These are phyloP conservation scores for Phialophora verrucosa DNA, from an alignment of 2,329 filamentous ascomycete genomes.

Conservation along the genomic window DNA sequence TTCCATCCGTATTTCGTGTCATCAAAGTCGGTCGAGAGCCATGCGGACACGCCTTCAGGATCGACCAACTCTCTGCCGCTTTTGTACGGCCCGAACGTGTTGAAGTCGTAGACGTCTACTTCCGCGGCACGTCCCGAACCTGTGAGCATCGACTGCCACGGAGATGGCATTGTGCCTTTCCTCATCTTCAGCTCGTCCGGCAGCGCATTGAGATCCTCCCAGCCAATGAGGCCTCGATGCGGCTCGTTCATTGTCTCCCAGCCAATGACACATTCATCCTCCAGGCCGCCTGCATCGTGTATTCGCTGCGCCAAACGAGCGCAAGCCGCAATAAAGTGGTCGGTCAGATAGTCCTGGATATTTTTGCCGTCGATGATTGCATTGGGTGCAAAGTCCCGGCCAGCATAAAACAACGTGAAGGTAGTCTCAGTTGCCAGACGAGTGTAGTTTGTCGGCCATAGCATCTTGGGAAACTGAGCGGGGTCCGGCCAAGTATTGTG, in stretches of 20 bases:
- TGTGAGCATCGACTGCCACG: slow-evolving; percentile 90
- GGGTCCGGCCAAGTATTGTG: slow-evolving; percentile 92
- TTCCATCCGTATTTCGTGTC: slow-evolving; percentile 90
- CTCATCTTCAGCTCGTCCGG: slow-evolving; percentile 88
- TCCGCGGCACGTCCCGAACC: slow-evolving; percentile 92
- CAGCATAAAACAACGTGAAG: slow-evolving; percentile 92
- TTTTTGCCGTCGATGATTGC: slow-evolving; percentile 94
- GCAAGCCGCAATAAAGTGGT: slow-evolving; percentile 81
- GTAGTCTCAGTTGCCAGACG: slow-evolving; percentile 85
- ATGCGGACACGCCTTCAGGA: slow-evolving; percentile 81
- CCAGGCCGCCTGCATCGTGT: slow-evolving; percentile 85
- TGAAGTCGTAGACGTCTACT: slow-evolving; percentile 91
- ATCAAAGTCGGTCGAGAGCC: slow-evolving; percentile 82
- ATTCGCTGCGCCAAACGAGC: slow-evolving; percentile 82
- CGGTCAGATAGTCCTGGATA: slow-evolving; percentile 92
- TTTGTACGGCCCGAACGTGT: slow-evolving; percentile 88
- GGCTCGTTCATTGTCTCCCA: slow-evolving; percentile 98
- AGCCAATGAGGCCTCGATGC: slow-evolving; percentile 83
- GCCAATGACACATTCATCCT: slow-evolving; percentile 85
- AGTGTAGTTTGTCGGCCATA: slow-evolving; percentile 97
- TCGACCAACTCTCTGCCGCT: slow-evolving; percentile 82
- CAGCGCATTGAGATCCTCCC: slow-evolving; percentile 78
- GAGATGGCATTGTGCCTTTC: slow-evolving; percentile 89
- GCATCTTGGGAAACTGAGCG: slow-evolving; percentile 93
- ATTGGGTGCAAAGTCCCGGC: slow-evolving; percentile 90